Evolutionary conservation across 2,329 filamentous ascomycete genomes (phyloP).

Genomic region (Trichoderma brevicompactum): DNA sequence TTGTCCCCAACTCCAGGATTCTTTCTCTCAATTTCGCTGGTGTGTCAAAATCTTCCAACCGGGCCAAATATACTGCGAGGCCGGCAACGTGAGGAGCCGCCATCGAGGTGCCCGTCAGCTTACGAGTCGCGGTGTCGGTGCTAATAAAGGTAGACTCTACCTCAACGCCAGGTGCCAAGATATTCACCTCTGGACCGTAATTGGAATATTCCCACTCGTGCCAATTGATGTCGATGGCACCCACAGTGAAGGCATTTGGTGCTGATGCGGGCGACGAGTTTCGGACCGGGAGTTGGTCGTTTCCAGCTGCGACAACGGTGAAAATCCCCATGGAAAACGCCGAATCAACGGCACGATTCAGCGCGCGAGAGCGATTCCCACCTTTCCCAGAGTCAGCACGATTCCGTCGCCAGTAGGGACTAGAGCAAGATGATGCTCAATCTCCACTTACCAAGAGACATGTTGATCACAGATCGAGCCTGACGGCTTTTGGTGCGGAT

Average conservation of each 20-base stretch:
- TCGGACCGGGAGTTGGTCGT: conserved; percentile 10
- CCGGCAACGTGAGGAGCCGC: conserved; percentile 64
- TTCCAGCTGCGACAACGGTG: conserved; percentile 47
- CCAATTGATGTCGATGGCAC: conserved; percentile 49
- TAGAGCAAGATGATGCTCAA: too few relatives aligned
- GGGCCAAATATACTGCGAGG: conserved; percentile 60
- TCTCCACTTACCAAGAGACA: conserved; percentile 52
- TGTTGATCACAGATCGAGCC: conserved; percentile 47
- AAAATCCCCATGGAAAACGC: conserved; percentile 54
- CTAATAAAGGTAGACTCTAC: conserved; percentile 54
- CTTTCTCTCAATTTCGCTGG: conserved; percentile 46
- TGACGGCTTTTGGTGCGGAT: conserved; percentile 36
- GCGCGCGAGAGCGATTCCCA: conserved; percentile 49
- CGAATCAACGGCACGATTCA: conserved; percentile 59
- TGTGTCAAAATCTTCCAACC: conserved; percentile 48
- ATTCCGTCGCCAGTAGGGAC: neutral
- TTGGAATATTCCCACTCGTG: conserved; percentile 53
- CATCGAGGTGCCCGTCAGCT: conserved; percentile 65
- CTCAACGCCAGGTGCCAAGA: conserved; percentile 55
- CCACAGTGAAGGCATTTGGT: conserved; percentile 54
- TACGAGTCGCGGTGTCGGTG: conserved; percentile 47
- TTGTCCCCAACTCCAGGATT: conserved; percentile 49
- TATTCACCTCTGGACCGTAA: conserved; percentile 53
- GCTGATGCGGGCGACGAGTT: conserved; percentile 53
- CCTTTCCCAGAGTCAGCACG: conserved; percentile 4